phyloP scores from a whole-genome alignment of 73 alveolate genomes.

The Paramecium biaurelia region DNA sequence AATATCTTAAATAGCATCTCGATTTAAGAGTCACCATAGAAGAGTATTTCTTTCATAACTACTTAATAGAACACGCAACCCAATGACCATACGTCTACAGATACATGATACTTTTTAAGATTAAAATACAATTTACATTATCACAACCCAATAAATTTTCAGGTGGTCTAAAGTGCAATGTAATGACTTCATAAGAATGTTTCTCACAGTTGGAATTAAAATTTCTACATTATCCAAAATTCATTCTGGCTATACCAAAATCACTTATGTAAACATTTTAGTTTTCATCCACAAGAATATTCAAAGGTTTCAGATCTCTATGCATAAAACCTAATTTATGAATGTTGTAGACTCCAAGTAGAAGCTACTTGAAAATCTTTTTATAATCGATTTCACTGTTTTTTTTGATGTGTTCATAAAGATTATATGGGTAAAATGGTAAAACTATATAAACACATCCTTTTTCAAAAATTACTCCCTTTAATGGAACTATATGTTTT shows the following conservation, averaged over 20 bases:
- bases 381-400: neutral
- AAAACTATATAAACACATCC: conserved; percentile 16
- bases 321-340: conserved; percentile 8
- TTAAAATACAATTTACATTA: neutral
- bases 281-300: conserved; percentile 16
- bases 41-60: neutral
- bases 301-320: conserved; percentile 42
- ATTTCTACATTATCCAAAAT: neutral
- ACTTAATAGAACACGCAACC: conserved; percentile 32
- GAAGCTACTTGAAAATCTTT: neutral
- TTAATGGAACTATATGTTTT: neutral
- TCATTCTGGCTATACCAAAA: conserved; percentile 14
- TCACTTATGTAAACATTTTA: conserved; percentile 5
- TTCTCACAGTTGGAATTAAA: neutral
- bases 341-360: neutral
- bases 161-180: conserved; percentile 22
- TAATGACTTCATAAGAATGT: neutral
- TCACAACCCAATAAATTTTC: conserved; percentile 40
- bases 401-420: neutral
- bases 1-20: conserved; percentile 48
- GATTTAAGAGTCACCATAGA: conserved; percentile 4
- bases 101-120: neutral
- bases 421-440: conserved; percentile 3
- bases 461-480: neutral
- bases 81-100: conserved; percentile 26